Conservation (phyloP, 2,329 filamentous ascomycete species). For the Botrytis sinoallii region DNA sequence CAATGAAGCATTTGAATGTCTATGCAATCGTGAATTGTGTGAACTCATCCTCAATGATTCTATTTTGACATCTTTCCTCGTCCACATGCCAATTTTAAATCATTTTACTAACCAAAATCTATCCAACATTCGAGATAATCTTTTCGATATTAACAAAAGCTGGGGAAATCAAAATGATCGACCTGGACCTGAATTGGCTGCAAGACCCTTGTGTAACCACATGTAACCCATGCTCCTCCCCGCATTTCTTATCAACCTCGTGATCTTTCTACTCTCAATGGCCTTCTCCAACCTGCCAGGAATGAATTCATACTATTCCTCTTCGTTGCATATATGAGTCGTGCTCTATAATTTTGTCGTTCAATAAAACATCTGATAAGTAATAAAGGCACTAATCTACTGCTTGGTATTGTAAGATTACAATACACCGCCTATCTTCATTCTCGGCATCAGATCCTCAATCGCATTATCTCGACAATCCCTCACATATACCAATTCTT, state of each 20-base stretch:
- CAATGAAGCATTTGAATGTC: background rate
- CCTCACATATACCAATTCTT: background rate
- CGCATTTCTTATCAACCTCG: slow-evolving; percentile 18
- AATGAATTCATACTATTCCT: background rate
- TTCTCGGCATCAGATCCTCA: background rate
- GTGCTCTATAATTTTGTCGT: background rate
- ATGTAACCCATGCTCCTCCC: slow-evolving; percentile 1
- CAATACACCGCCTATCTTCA: background rate
- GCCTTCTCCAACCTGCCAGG: background rate
- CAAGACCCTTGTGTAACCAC: background rate
- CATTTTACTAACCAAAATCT: background rate
- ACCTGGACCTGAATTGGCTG: background rate
- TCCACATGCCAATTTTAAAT: background rate
- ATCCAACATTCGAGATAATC: background rate
- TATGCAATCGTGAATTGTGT: slow-evolving; percentile 6
- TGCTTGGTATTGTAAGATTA: background rate
- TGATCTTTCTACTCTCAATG: background rate
- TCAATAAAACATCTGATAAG: background rate
- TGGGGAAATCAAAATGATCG: slow-evolving; percentile 1
- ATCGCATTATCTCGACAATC: background rate
- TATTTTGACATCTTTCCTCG: too few species aligned
- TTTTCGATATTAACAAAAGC: background rate
- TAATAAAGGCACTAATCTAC: background rate
- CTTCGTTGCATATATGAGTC: background rate
- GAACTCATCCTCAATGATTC: background rate